Percentiles rank a stretch among this genome's conserved stretches.
Conservation (phyloP, 1,284 basidiomycete genomes). For the Sanghuangporus weigelae region DNA sequence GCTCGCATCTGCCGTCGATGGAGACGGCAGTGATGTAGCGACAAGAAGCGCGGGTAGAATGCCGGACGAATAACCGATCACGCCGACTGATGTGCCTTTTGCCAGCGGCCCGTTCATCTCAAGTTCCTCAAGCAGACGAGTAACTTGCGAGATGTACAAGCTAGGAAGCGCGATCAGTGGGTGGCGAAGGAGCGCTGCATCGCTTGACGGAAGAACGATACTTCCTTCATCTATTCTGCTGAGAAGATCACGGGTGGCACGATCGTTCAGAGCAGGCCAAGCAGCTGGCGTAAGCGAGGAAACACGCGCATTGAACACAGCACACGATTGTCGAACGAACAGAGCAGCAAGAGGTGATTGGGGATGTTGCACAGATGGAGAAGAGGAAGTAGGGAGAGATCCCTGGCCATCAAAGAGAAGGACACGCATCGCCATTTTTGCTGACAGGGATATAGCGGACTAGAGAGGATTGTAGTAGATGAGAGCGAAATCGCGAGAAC, state of each 20-base stretch:
- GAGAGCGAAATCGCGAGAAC: not conserved
- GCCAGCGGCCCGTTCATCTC: not conserved
- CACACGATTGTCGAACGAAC: constrained; percentile 4
- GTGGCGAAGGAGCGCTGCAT: constrained; percentile 6
- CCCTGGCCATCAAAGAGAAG: constrained; percentile 19
- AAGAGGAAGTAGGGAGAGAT: constrained; percentile 1
- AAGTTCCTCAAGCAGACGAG: constrained; percentile 12
- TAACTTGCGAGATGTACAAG: constrained; percentile 15
- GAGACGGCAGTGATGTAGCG: constrained; percentile 13
- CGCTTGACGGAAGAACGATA: constrained; percentile 7
- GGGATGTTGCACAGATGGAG: not conserved
- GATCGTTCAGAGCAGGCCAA: not conserved
- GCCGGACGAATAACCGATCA: constrained; percentile 18
- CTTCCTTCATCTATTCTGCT: not conserved
- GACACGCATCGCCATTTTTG: constrained; percentile 14
- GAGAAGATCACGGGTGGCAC: constrained; percentile 7
- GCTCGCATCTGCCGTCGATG: not conserved
- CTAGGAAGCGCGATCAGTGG: constrained; percentile 15
- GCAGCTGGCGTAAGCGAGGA: not conserved
- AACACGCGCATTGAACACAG: constrained; percentile 3
- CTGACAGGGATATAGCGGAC: not conserved
- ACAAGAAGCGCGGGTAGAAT: constrained; percentile 16
- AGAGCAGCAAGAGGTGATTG: constrained; percentile 8
- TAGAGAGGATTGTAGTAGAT: not conserved
- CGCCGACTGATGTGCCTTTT: not conserved